Conservation (phyloP, 148 eudicot genomes). For the Suaeda aralocaspica region DNA sequence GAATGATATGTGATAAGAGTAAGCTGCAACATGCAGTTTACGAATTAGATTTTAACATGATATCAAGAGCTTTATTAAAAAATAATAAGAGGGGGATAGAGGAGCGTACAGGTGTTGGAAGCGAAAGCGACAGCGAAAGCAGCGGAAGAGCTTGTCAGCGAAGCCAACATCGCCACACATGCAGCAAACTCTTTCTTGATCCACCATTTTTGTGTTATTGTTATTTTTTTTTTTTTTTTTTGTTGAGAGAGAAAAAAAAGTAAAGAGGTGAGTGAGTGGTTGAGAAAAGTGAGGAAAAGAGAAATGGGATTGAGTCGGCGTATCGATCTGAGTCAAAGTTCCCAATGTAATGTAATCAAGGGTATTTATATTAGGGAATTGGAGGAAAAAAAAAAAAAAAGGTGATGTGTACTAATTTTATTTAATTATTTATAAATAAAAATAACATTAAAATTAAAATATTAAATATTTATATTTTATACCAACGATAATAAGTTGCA, state of each 20-base stretch:
- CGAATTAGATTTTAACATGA: no score
- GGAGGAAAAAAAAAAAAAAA: not conserved
- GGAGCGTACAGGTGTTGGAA: slow-evolving; percentile 33
- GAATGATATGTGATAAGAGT: no score
- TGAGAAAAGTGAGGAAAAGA: not conserved
- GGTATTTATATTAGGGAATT: not conserved
- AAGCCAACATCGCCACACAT: slow-evolving; percentile 44
- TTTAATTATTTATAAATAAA: not conserved
- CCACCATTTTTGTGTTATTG: slow-evolving; percentile 11
- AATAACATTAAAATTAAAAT: no score
- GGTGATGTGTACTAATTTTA: not conserved
- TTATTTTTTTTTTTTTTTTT: not conserved
- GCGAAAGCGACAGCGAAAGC: slow-evolving; percentile 34
- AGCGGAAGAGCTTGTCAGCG: slow-evolving; percentile 32
- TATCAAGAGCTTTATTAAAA: no score
- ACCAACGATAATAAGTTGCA: slow-evolving; percentile 18
- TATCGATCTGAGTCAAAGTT: not conserved
- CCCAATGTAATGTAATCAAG: not conserved
- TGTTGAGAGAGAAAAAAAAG: no score
- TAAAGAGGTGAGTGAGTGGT: not conserved
- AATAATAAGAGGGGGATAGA: not conserved
- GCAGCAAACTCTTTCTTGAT: slow-evolving; percentile 36
- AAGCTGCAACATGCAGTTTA: no score
- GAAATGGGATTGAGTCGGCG: slow-evolving; percentile 8
- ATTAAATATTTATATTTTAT: no score